Percentiles rank a stretch among this genome's conserved stretches.
phyloP scores from a whole-genome alignment of 257 asterid genomes.

The Primulina eburnea region DNA sequence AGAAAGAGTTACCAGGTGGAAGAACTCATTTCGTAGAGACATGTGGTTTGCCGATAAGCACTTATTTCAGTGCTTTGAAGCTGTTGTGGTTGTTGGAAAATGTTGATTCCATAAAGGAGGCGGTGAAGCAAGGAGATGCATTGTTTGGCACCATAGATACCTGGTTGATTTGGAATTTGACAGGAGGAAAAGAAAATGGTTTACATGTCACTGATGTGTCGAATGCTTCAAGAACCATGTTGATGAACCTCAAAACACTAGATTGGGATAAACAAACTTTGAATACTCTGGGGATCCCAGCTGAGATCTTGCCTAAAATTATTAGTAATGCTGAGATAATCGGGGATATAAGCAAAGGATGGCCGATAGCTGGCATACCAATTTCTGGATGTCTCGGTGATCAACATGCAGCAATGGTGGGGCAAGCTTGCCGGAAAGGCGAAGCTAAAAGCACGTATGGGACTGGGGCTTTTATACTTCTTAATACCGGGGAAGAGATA shows the following conservation, averaged over 20 bases:
- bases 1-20: constrained; percentile 79
- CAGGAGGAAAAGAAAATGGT: constrained; percentile 73
- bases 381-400: constrained; percentile 93
- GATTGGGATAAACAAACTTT: constrained; percentile 69
- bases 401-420: constrained; percentile 96
- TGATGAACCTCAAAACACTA: constrained; percentile 83
- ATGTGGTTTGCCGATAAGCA: constrained; percentile 79
- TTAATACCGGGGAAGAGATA: constrained; percentile 70
- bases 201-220: constrained; percentile 84
- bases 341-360: constrained; percentile 63
- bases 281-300: constrained; percentile 48
- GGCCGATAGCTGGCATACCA: constrained; percentile 79
- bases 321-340: constrained; percentile 74
- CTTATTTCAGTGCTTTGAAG: constrained; percentile 88
- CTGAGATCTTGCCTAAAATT: constrained; percentile 60
- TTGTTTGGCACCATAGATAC: constrained; percentile 87
- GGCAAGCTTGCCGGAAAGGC: constrained; percentile 82
- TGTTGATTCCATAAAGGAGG: constrained; percentile 58
- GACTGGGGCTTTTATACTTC: constrained; percentile 86
- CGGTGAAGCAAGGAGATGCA: constrained; percentile 71
- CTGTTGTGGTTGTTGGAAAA: constrained; percentile 80
- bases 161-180: constrained; percentile 93
- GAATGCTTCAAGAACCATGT: constrained; percentile 91
- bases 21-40: constrained; percentile 77
- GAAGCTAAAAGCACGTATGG: constrained; percentile 97